Evolutionary conservation across 208 protist genomes (phyloP).

Genomic region (Leishmania major): DNA sequence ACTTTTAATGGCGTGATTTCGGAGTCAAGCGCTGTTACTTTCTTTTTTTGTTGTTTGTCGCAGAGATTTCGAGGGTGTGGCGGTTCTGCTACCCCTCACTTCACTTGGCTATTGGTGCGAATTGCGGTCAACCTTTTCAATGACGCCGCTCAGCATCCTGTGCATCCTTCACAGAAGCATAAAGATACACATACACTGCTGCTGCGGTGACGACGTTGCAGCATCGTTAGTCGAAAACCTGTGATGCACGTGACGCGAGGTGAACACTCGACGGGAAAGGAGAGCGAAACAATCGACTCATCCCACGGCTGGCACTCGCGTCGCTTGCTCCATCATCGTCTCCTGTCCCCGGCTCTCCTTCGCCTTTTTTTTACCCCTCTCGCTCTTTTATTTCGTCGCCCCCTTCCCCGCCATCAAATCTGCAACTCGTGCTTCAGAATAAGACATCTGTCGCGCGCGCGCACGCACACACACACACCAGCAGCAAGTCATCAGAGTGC

Average conservation of each 20-base stretch:
- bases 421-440: not conserved
- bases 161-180: slow-evolving; percentile 7
- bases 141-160: not conserved
- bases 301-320: not conserved
- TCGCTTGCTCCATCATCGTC: not conserved
- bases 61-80: not conserved
- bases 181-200: slow-evolving; percentile 2
- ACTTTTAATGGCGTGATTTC: not conserved
- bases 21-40: not conserved
- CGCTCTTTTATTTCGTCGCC: not conserved
- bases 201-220: not conserved
- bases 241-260: not conserved
- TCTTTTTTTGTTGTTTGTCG: not conserved
- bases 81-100: not conserved
- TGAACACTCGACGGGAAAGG: not conserved
- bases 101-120: not conserved
- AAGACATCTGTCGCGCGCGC: not conserved
- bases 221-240: not conserved
- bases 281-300: not conserved
- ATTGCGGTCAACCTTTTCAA: not conserved
- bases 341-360: not conserved
- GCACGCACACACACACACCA: not conserved
- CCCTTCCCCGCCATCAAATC: not conserved
- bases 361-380: not conserved
- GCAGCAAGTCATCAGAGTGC: not conserved